phyloP scores from a whole-genome alignment of 2,329 filamentous ascomycete species.

The Venturia oleaginea region DNA sequence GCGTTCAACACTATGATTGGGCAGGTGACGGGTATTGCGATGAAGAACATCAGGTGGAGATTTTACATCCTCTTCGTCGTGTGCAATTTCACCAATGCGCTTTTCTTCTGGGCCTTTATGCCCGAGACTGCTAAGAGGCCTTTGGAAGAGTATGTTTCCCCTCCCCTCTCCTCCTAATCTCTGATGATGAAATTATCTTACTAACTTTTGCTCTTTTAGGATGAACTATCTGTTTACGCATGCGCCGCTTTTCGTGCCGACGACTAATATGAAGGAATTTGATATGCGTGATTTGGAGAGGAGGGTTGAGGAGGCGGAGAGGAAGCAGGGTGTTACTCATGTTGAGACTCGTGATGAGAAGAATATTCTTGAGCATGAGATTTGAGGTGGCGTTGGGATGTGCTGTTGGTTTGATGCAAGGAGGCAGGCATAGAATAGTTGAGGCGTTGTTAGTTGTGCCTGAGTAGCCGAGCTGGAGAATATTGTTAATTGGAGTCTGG shows the following conservation, averaged over 20 bases:
- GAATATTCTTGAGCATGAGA: not conserved
- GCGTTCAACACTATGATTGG: constrained; percentile 72
- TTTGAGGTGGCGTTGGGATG: too few relatives aligned
- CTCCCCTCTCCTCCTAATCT: constrained; percentile 41
- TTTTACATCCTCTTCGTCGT: constrained; percentile 55
- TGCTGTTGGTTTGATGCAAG: too few relatives aligned
- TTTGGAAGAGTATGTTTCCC: constrained; percentile 59
- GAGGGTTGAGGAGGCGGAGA: constrained; percentile 47
- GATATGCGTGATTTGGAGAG: constrained; percentile 49
- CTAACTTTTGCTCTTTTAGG: not conserved
- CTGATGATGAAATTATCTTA: not conserved
- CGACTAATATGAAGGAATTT: constrained; percentile 46
- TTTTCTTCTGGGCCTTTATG: constrained; percentile 59
- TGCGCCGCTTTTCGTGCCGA: constrained; percentile 54
- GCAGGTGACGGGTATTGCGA: constrained; percentile 55
- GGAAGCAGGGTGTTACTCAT: constrained; percentile 31
- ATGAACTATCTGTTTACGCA: constrained; percentile 46
- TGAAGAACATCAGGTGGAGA: constrained; percentile 44
- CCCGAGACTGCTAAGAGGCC: constrained; percentile 57
- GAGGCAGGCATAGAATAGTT: too few relatives aligned
- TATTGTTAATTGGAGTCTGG: too few relatives aligned
- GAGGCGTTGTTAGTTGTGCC: too few relatives aligned
- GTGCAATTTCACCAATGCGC: constrained; percentile 59
- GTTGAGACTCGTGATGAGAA: not conserved
- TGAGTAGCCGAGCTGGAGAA: too few relatives aligned